Evolutionary conservation across 257 asterid genomes (phyloP).

Genomic region (Handroanthus guayacan): DNA sequence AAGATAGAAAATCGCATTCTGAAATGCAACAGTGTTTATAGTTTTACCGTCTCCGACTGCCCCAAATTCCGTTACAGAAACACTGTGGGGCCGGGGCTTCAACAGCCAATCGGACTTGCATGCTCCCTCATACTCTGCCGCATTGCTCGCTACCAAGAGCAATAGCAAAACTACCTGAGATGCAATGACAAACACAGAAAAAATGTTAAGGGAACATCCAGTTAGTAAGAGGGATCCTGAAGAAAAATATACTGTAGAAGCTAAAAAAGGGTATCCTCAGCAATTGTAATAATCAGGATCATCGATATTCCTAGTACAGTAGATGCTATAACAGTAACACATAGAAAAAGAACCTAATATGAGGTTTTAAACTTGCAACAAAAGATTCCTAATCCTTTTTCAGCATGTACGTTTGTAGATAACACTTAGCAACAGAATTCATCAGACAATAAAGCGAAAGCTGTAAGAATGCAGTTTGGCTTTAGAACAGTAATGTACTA

Average conservation of each 20-base stretch:
- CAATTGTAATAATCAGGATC: no score
- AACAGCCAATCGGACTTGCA: slow-evolving; percentile 74
- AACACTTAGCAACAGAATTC: neutral
- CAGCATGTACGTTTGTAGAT: neutral
- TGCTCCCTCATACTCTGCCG: slow-evolving; percentile 59
- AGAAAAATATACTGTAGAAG: no score
- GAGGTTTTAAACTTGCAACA: neutral
- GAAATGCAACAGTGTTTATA: slow-evolving; percentile 84
- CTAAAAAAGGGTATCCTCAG: no score
- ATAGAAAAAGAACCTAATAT: neutral
- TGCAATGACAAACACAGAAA: slow-evolving; percentile 22
- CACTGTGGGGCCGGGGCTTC: slow-evolving; percentile 98
- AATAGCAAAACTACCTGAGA: slow-evolving; percentile 73
- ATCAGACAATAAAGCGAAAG: neutral
- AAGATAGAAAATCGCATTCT: slow-evolving; percentile 95
- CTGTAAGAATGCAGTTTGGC: slow-evolving; percentile 2
- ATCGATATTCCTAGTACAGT: no score
- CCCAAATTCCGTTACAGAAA: slow-evolving; percentile 88
- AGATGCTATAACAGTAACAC: no score
- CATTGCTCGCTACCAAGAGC: slow-evolving; percentile 56
- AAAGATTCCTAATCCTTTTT: no score
- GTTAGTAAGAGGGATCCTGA: no score
- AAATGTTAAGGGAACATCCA: slow-evolving; percentile 17
- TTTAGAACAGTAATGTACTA: neutral
- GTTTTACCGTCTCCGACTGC: slow-evolving; percentile 97